Evolutionary conservation across 2,329 filamentous ascomycete genomes (phyloP).

Genomic region (Nemania abortiva): DNA sequence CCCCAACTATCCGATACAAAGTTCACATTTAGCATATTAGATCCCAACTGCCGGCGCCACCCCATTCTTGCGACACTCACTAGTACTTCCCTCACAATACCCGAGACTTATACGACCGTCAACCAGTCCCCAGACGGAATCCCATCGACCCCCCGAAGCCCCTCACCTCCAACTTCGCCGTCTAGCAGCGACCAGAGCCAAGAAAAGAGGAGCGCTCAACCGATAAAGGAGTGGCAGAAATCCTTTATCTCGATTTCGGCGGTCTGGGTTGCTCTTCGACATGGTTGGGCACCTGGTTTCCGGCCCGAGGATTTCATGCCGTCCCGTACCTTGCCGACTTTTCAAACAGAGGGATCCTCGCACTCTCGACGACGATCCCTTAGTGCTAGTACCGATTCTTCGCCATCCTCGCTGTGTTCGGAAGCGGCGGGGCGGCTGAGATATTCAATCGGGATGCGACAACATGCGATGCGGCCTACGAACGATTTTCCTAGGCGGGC

Average conservation of each 20-base stretch:
- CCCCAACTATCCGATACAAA: slow-evolving; percentile 59
- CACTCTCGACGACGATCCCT: slow-evolving; percentile 41
- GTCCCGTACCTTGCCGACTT: slow-evolving; percentile 31
- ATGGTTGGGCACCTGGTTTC: slow-evolving; percentile 58
- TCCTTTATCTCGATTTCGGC: slow-evolving; percentile 64
- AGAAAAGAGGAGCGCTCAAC: slow-evolving; percentile 52
- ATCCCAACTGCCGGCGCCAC: slow-evolving; percentile 75
- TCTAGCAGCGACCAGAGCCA: slow-evolving; percentile 31
- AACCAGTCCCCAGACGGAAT: slow-evolving; percentile 62
- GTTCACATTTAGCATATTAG: slow-evolving; percentile 83
- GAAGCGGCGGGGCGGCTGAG: slow-evolving; percentile 36
- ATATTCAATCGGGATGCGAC: slow-evolving; percentile 32
- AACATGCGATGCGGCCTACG: slow-evolving; percentile 37
- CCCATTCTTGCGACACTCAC: slow-evolving; percentile 79
- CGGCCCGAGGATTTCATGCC: slow-evolving; percentile 48
- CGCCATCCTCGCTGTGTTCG: slow-evolving; percentile 25
- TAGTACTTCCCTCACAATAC: slow-evolving; percentile 73
- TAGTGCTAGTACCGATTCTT: slow-evolving; percentile 38
- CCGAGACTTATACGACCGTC: slow-evolving; percentile 73
- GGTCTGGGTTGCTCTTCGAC: slow-evolving; percentile 63
- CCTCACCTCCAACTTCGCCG: slow-evolving; percentile 38
- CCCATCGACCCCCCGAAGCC: slow-evolving; percentile 58
- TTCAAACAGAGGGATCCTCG: slow-evolving; percentile 18
- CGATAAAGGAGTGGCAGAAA: slow-evolving; percentile 60
- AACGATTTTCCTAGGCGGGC: slow-evolving; percentile 54